Base-by-base conservation (phyloP, 176 grass and related monocot genomes). In the Musa schizocarpa region DNA sequence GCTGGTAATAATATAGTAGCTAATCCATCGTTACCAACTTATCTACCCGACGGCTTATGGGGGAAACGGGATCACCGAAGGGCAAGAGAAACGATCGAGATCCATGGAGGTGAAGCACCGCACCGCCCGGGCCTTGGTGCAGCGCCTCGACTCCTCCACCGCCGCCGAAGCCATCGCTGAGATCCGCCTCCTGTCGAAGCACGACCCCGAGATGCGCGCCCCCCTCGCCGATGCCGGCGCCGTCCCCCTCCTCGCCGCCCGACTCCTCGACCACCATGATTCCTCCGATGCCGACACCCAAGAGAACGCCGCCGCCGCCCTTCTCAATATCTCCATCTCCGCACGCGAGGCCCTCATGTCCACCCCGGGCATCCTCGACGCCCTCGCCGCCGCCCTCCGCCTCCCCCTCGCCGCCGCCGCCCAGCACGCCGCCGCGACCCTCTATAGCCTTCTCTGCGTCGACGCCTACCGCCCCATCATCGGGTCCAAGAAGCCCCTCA, bases 311-410 rank as follows among this genome's bases (percentile, higher is more conserved):
- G 88, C 90, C 2, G 95, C 95, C 9, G 85, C 90, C 54, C 86
- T 99, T 21, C 90, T 99, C 52, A 99, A 99, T 77, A 64, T 99
- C 70, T 94, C 91, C 76, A 89, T 94, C 83, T 86, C 88, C 2
- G 76, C 86, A 65, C 84, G 85, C 26, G 91, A 92, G 72, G 77
- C 74, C 54, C 58, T 99, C 54, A 87, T 87, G 91, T 86, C 96
- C 5, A 50, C 76, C 1, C 85, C 84, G 1, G 91, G 86, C 4
- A 74, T 99, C 22, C 82, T 99, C 14, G 91, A 99, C 78, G 88
- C 88, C 23, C 91, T 99, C 21, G 78, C 80, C 13, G 49, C 76
- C 2, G 96, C 91, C 27, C 84, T 99, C 24, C 80, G 81, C 0
- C 52, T 84, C 9, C 82, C 82, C 12, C 55, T 68, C 26, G 63